Percentiles rank a stretch among this genome's conserved stretches.
Conservation (phyloP, 805 yeast species). For the Brettanomyces anomalus region DNA sequence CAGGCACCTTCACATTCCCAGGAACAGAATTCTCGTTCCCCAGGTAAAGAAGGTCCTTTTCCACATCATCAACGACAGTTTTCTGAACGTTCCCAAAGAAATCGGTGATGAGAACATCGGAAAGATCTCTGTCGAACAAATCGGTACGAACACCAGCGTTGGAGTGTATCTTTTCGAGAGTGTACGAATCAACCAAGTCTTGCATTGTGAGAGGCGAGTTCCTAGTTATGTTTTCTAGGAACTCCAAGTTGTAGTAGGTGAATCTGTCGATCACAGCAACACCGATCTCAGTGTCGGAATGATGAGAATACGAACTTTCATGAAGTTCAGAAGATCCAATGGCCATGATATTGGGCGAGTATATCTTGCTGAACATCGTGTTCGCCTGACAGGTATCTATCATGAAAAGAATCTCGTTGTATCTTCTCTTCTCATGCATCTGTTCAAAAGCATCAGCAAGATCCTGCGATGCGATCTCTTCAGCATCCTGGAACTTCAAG, state of each 20-base stretch:
- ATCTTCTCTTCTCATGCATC: constrained; percentile 92
- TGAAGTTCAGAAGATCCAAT: constrained; percentile 86
- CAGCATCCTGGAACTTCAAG: constrained; percentile 96
- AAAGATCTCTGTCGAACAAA: constrained; percentile 54
- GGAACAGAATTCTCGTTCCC: neutral
- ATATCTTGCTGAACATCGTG: constrained; percentile 89
- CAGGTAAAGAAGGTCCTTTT: constrained; percentile 32
- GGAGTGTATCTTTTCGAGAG: constrained; percentile 79
- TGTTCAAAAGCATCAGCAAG: constrained; percentile 96
- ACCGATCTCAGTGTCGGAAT: constrained; percentile 91
- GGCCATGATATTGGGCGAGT: constrained; percentile 85
- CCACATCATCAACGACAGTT: constrained; percentile 48
- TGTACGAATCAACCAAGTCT: constrained; percentile 78
- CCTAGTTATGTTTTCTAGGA: constrained; percentile 69
- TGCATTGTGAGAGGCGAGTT: constrained; percentile 68
- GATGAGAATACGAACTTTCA: constrained; percentile 91
- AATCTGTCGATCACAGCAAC: constrained; percentile 97
- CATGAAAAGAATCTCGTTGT: constrained; percentile 94
- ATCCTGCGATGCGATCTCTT: constrained; percentile 91
- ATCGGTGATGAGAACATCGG: constrained; percentile 75
- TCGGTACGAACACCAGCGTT: constrained; percentile 91
- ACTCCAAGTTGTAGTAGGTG: constrained; percentile 86
- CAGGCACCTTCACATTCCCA: neutral
- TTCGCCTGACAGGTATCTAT: constrained; percentile 98
- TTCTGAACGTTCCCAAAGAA: constrained; percentile 90